Evolutionary conservation across 2,329 filamentous ascomycete species (phyloP).

Genomic region (Microthyrium microscopicum): DNA sequence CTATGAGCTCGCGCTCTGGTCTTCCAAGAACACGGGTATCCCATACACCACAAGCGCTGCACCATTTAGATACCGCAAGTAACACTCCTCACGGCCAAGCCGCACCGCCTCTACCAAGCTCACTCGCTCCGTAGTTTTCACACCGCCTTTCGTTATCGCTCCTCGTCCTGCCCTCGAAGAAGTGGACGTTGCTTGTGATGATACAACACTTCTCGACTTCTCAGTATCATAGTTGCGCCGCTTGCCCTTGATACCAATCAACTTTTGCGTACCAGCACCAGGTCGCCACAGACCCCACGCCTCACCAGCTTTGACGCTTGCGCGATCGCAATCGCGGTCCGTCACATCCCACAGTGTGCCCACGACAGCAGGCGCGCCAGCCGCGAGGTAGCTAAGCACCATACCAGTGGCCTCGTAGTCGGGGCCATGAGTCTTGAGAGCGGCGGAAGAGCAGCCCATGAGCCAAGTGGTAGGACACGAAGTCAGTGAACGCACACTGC

Average conservation of each 20-base stretch:
- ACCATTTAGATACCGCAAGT: constrained; percentile 80
- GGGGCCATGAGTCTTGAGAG: constrained; percentile 61
- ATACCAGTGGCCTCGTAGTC: constrained; percentile 86
- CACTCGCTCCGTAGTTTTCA: constrained; percentile 22
- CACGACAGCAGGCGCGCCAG: constrained; percentile 62
- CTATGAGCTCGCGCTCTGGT: no score
- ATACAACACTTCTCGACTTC: constrained; percentile 11
- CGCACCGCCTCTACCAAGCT: constrained; percentile 66
- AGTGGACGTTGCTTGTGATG: no score
- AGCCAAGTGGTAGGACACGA: constrained; percentile 66
- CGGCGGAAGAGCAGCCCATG: constrained; percentile 86
- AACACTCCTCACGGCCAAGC: constrained; percentile 59
- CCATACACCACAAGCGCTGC: constrained; percentile 91
- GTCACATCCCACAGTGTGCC: constrained; percentile 97
- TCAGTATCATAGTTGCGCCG: constrained; percentile 18
- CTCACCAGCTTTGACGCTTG: constrained; percentile 62
- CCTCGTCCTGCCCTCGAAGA: no score
- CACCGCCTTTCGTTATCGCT: no score
- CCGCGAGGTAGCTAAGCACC: constrained; percentile 80
- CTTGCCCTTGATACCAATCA: constrained; percentile 12
- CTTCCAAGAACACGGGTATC: constrained; percentile 65
- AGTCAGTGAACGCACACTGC: constrained; percentile 58
- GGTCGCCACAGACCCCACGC: constrained; percentile 59
- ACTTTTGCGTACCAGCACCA: constrained; percentile 12
- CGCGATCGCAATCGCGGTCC: constrained; percentile 90